Evolutionary conservation across 306 rosid species (phyloP).

Genomic region (Trifolium fragiferum): DNA sequence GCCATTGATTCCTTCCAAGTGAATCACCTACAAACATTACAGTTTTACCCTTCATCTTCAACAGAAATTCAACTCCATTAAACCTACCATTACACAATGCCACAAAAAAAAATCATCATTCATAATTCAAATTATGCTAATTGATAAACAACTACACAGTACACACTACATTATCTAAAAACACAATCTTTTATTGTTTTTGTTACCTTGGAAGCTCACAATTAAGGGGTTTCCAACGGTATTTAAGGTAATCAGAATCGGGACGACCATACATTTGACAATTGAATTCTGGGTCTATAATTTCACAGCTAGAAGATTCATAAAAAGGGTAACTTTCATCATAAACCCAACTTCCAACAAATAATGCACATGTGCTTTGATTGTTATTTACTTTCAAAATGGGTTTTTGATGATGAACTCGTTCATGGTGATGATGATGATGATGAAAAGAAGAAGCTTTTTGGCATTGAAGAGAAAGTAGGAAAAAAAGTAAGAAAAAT

Average conservation of each 20-base stretch:
- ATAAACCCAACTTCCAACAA: conserved; percentile 83
- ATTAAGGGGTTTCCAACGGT: conserved; percentile 84
- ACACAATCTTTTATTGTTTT: conserved; percentile 5
- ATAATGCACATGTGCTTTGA: conserved; percentile 71
- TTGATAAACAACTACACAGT: background rate
- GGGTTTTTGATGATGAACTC: conserved; percentile 51
- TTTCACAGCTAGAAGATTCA: conserved; percentile 68
- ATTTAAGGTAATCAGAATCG: conserved; percentile 79
- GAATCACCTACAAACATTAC: conserved; percentile 96
- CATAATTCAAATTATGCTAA: background rate
- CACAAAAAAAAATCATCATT: conserved; percentile 32
- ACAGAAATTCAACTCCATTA: conserved; percentile 78
- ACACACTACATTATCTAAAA: conserved; percentile 20
- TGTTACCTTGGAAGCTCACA: conserved; percentile 94
- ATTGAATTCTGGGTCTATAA: conserved; percentile 85
- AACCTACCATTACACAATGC: conserved; percentile 69
- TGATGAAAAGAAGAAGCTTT: conserved; percentile 58
- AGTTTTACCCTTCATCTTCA: conserved; percentile 77
- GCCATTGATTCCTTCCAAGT: conserved; percentile 92
- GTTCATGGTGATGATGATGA: conserved; percentile 47
- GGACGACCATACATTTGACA: conserved; percentile 97
- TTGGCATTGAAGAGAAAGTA: conserved; percentile 51
- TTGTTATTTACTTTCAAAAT: conserved; percentile 59
- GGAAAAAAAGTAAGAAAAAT: conserved; percentile 45
- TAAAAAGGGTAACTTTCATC: conserved; percentile 85